Conservation (phyloP, 805 yeast species). For the Limtongia smithiae region DNA sequence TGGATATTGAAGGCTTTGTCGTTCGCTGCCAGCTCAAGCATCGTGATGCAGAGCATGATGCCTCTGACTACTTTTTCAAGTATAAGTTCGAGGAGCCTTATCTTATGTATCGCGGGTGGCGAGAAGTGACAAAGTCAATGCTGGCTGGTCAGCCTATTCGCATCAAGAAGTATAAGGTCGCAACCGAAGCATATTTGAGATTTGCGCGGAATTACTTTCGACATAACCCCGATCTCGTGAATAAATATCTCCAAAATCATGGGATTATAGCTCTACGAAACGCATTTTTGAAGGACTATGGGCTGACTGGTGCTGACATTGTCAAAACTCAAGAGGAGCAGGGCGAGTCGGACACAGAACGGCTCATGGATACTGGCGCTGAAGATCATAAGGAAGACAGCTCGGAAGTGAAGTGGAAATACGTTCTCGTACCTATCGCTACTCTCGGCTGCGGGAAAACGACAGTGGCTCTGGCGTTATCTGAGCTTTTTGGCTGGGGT, state of each 20-base stretch:
- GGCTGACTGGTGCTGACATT: conserved; percentile 55
- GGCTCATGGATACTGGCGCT: conserved; percentile 20
- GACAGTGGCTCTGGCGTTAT: conserved; percentile 64
- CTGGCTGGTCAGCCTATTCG: conserved; percentile 40
- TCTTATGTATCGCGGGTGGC: conserved; percentile 79
- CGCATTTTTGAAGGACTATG: conserved; percentile 52
- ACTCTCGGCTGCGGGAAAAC: conserved; percentile 96
- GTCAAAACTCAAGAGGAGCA: conserved; percentile 40
- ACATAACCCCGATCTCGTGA: conserved; percentile 45
- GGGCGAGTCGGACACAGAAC: conserved; percentile 13
- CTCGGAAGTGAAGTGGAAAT: conserved; percentile 43
- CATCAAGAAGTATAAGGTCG: conserved; percentile 52
- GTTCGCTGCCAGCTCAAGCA: conserved; percentile 53
- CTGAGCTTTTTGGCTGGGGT: conserved; percentile 60
- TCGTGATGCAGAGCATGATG: neutral
- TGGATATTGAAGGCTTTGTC: conserved; percentile 92
- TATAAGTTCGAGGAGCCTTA: conserved; percentile 95
- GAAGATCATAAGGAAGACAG: conserved; percentile 1
- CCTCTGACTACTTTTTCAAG: conserved; percentile 68
- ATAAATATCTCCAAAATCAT: conserved; percentile 50
- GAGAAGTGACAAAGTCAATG: conserved; percentile 74
- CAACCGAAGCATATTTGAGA: conserved; percentile 64
- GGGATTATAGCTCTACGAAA: conserved; percentile 76
- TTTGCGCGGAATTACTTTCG: conserved; percentile 59
- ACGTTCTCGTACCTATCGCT: conserved; percentile 74